Evolutionary conservation across 495 filamentous ascomycete species (phyloP).

Genomic region (Letharia columbiana): DNA sequence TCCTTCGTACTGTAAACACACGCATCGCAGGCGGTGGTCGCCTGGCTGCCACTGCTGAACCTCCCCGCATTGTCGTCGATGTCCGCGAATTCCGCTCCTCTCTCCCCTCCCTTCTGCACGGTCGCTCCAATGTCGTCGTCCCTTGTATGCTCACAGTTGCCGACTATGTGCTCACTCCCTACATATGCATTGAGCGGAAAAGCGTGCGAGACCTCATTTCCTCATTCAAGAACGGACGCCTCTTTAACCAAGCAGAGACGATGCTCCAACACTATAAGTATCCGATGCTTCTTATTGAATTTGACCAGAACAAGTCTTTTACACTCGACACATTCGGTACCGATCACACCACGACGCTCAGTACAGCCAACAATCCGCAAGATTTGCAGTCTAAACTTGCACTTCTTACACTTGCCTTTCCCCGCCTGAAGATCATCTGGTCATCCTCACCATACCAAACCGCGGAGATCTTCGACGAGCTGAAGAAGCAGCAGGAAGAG

Average conservation of each 20-base stretch:
- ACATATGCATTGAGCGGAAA: slow-evolving; percentile 91
- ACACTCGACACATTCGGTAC: slow-evolving; percentile 90
- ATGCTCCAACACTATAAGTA: slow-evolving; percentile 90
- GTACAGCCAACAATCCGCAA: slow-evolving; percentile 46
- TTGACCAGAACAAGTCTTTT: slow-evolving; percentile 95
- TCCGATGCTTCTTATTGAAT: slow-evolving; percentile 92
- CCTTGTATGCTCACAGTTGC: slow-evolving; percentile 95
- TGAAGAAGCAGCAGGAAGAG: slow-evolving; percentile 82
- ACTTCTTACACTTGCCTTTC: slow-evolving; percentile 86
- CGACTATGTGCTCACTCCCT: slow-evolving; percentile 86
- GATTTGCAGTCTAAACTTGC: slow-evolving; percentile 91
- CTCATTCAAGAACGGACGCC: slow-evolving; percentile 81
- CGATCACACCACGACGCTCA: slow-evolving; percentile 53
- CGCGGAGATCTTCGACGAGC: slow-evolving; percentile 87
- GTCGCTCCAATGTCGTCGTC: slow-evolving; percentile 71
- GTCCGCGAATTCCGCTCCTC: slow-evolving; percentile 92
- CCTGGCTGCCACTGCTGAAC: slow-evolving; percentile 77
- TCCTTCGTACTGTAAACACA: slow-evolving; percentile 92
- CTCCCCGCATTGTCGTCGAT: slow-evolving; percentile 90
- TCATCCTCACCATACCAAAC: slow-evolving; percentile 90
- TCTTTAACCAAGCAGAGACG: slow-evolving; percentile 86
- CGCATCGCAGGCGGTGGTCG: slow-evolving; percentile 90
- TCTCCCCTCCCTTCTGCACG: slow-evolving; percentile 85
- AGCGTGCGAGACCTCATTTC: slow-evolving; percentile 82
- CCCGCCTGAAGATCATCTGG: slow-evolving; percentile 84